Percentiles rank a stretch among this genome's conserved stretches.
These are phyloP conservation scores for Ophiostoma montium DNA, from an alignment of 2,329 filamentous ascomycete species.

Conservation along the genomic window DNA sequence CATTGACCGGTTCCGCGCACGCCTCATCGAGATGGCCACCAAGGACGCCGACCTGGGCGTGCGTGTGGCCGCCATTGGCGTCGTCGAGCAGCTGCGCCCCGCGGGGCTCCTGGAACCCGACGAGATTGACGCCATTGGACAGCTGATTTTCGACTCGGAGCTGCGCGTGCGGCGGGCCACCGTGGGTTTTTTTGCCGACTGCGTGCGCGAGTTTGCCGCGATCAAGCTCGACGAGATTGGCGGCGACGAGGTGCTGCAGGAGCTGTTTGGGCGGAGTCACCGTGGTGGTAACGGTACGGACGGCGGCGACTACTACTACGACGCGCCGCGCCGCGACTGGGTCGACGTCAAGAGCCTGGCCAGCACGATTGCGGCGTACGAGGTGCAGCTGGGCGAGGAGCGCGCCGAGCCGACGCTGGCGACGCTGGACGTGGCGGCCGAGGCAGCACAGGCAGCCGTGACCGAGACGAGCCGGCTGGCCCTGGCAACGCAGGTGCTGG, in stretches of 20 bases:
- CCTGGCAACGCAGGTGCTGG: constrained; percentile 72
- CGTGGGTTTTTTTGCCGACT: constrained; percentile 78
- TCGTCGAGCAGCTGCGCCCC: constrained; percentile 70
- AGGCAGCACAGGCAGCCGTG: constrained; percentile 39
- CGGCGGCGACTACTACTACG: constrained; percentile 36
- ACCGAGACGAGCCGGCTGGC: constrained; percentile 65
- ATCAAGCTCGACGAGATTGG: constrained; percentile 71
- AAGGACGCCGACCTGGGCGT: constrained; percentile 71
- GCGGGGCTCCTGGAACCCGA: constrained; percentile 78
- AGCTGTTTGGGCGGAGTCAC: constrained; percentile 54
- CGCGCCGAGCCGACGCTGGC: constrained; percentile 14
- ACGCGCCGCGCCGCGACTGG: constrained; percentile 69
- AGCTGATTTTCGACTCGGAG: constrained; percentile 80
- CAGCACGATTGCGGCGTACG: constrained; percentile 70
- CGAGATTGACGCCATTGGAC: constrained; percentile 79
- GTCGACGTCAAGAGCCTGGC: constrained; percentile 82
- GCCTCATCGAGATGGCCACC: constrained; percentile 85
- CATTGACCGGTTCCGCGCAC: constrained; percentile 76
- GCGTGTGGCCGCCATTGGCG: constrained; percentile 63
- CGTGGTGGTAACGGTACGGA: constrained; percentile 33
- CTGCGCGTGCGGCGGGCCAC: constrained; percentile 75
- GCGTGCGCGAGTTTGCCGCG: constrained; percentile 69
- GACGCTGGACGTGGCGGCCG: constrained; percentile 22
- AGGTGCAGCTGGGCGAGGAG: constrained; percentile 45
- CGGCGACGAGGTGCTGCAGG: constrained; percentile 62